Evolutionary conservation across 768 basidiomycete genomes (phyloP).

Genomic region (Pulveroboletus ravenelii): DNA sequence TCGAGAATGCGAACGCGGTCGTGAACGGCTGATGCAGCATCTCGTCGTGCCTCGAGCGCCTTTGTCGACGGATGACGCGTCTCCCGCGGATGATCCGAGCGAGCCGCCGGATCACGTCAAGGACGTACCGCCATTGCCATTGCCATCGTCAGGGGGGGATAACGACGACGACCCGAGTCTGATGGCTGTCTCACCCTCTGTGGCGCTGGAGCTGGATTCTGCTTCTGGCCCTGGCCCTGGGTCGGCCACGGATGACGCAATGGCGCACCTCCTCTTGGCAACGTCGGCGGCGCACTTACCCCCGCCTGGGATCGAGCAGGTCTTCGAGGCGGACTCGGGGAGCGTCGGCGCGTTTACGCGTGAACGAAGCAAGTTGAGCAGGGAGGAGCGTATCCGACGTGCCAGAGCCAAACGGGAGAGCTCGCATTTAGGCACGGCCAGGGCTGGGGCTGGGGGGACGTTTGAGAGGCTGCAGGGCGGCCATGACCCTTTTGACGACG

Average conservation of each 20-base stretch:
- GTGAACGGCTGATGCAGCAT: slow-evolving; percentile 52
- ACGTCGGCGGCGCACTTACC: slow-evolving; percentile 54
- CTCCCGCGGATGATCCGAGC: not conserved
- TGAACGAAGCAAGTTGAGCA: slow-evolving; percentile 59
- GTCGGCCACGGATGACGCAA: slow-evolving; percentile 45
- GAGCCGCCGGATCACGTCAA: not conserved
- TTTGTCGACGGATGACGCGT: slow-evolving; percentile 35
- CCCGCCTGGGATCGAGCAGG: slow-evolving; percentile 69
- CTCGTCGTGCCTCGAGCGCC: slow-evolving; percentile 45
- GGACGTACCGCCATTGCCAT: not conserved
- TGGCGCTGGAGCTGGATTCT: slow-evolving; percentile 6
- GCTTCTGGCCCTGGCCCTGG: not conserved
- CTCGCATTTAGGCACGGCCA: not conserved
- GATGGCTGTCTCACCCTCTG: slow-evolving; percentile 16
- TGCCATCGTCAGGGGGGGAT: not conserved
- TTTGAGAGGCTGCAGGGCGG: not conserved
- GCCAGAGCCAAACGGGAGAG: slow-evolving; percentile 42
- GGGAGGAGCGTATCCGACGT: slow-evolving; percentile 70
- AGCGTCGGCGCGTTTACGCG: slow-evolving; percentile 38
- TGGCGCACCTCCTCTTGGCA: slow-evolving; percentile 48
- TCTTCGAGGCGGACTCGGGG: slow-evolving; percentile 67
- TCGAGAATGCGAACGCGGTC: slow-evolving; percentile 77
- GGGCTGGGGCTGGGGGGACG: too few relatives aligned
- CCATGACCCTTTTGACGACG: not conserved
- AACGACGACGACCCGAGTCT: slow-evolving; percentile 2